Evolutionary conservation across 108 stramenopile genomes (phyloP), one percentile per base, ranked within the genome.

Genomic region (Seminavis robusta): DNA sequence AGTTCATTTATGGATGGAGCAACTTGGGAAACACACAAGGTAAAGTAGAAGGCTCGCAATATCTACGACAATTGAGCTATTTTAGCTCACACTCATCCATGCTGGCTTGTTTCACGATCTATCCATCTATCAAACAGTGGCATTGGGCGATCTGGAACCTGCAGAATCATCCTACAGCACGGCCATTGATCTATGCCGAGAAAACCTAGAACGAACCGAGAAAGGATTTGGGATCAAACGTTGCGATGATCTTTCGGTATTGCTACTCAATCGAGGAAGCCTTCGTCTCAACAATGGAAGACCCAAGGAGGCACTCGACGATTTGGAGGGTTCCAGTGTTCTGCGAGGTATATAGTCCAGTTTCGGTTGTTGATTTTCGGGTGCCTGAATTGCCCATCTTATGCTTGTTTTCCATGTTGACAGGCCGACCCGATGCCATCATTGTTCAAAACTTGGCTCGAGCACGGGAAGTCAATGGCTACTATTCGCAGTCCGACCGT

Each of bases 1-100:
- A 69, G 30, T 91, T 86, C 57, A 70, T 91, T 54, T 91, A 91
- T 49, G 90, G 86, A 10, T 91, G 86, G 86, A 71, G 70, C 46
- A 80, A 80, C 40, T 63, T 91, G 39, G 86, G 83, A 2, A 91
- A 87, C 33, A 88, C 90, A 11, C 77, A 86, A 53, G n/a, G 46
- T 20, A 25, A 47, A 26, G 10, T 27, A 16, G n/a, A n/a, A n/a
- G n/a, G n/a, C n/a, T n/a, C n/a, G n/a, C n/a, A n/a, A n/a, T n/a
- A n/a, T n/a, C n/a, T n/a, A n/a, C n/a, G n/a, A n/a, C n/a, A n/a
- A n/a, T n/a, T n/a, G n/a, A n/a, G n/a, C n/a, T n/a, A n/a, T n/a
- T n/a, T n/a, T n/a, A n/a, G n/a, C n/a, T n/a, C n/a, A n/a, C n/a
- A n/a, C n/a, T n/a, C n/a, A n/a, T n/a, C n/a, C n/a, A n/a, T n/a